Conservation (phyloP, 176 grass and related monocot species). For the Alloteropsis semialata region DNA sequence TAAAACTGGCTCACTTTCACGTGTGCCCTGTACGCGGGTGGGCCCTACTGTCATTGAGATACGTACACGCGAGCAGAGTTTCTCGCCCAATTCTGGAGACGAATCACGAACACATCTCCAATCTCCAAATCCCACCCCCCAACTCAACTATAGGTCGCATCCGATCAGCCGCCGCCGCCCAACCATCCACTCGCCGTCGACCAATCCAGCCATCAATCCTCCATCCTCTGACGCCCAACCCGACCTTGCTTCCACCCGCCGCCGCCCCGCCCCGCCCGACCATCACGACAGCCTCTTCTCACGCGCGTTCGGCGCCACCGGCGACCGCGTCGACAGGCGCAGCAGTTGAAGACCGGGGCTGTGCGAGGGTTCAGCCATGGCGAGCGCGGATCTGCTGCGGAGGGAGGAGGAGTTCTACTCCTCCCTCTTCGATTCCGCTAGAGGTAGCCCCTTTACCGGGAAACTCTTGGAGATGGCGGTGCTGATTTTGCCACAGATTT, state of each 20-base stretch:
- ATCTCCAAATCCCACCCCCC: neutral
- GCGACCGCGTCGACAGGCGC: neutral
- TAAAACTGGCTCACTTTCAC: neutral
- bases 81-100: neutral
- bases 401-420: slow-evolving; percentile 72
- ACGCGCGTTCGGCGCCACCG: neutral
- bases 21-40: neutral
- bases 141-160: neutral
- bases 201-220: too few relatives aligned
- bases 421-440: slow-evolving; percentile 64
- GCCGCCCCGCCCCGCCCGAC: too few relatives aligned
- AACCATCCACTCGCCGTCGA: neutral
- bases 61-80: neutral
- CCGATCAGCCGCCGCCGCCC: neutral
- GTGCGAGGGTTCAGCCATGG: slow-evolving; percentile 34
- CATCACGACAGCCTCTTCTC: neutral
- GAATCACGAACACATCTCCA: neutral
- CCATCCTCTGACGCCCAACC: neutral
- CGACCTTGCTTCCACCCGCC: neutral
- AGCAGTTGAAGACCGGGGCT: neutral
- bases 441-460: slow-evolving; percentile 31
- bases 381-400: slow-evolving; percentile 66
- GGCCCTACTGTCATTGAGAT: slow-evolving; percentile 5
- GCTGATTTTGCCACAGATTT: neutral
- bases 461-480: neutral